Evolutionary conservation across 2,329 filamentous ascomycete species (phyloP), one percentile per base, ranked within the genome.

Genomic region (Macrophomina pseudophaseolina): DNA sequence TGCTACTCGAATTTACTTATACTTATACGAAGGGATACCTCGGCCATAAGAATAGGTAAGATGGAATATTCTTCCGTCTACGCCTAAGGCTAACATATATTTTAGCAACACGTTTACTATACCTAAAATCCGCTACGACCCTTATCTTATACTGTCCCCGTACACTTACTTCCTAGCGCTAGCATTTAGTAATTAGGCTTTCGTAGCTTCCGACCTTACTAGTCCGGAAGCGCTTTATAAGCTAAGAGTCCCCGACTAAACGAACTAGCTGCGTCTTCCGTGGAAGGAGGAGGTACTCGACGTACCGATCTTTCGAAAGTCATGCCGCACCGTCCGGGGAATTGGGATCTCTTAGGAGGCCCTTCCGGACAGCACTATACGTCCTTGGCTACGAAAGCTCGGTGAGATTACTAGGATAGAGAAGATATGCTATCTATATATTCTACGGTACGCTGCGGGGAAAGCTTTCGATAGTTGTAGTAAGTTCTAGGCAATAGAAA

Each of bases 21-120:
- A 66, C 66, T 38, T 23, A 70, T 30, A 69, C 70, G 5, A 71
- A 71, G 53, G 48, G 65, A 32, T 71, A 71, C 49, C 54, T 69
- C 4, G 67, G 70, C 18, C n/a, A 51, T 2, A 70, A 71, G 67
- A 69, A 70, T 56, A 42, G 52, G 67, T 70, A 66, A 42, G 8
- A 51, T 28, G 8, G 68, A 62, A 7, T 6, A 2, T 51, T 40
- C 2, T 28, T 12, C 30, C 11, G 32, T 51, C 14, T 53, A 33
- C 23, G 5, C 5, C 23, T 51, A 23, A 64, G 28, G 9, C 60
- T 64, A 18, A 64, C 44, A 1, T 5, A 2, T 28, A 40, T 28
- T 35, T 28, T 33, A 64, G 60, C 16, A 64, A 64, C 35, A 51
- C 40, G 23, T 49, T 64, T 53, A 5, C 23, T 33, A 40, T 64